Base-by-base conservation (phyloP, 192 early-diverging fungal species). In the Backusella tuberculispora region DNA sequence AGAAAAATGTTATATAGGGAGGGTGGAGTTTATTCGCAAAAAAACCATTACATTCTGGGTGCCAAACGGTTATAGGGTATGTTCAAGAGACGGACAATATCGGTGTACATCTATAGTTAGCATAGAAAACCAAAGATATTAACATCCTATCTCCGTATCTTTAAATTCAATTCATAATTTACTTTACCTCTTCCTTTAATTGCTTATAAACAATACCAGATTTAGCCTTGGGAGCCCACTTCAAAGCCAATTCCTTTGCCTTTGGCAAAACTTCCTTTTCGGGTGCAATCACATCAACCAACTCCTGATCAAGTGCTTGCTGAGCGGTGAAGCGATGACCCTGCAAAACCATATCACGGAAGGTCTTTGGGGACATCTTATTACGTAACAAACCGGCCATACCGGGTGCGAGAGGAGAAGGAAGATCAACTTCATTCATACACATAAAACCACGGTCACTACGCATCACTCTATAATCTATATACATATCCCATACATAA, bases 341-440 rank as follows among this genome's bases (percentile, higher is more conserved):
- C 42, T 83, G 83, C 5, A 94, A 80, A 34, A 92, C 81, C 66
- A 89, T 87, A 72, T 92, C 82, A 44, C 92, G 87, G 81, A 87
- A 83, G n/a, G 81, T 66, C 68, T 82, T 81, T 3, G 87, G 90
- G 0, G 83, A 76, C 34, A 90, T 79, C 80, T 92, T 94, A 76
- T 84, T 82, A 38, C 87, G 87, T 42, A 94, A 76, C 14, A 94
- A 77, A 0, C 88, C 88, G 0, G 87, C 87, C 92, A 94, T 92
- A 3, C 91, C 92, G 5, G 90, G 83, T 41, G 84, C 83, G 8
- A 92, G 76, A 44, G 90, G 88, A 19, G 89, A 81, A 48, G 88
- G 88, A 38, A 94, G 80, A 72, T 94, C 91, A 7, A 94, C 86
- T 81, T 92, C 92, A 77, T 92, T 92, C 91, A 92, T 92, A 37